Base-by-base conservation (phyloP, 331 rosid genomes). In the Malus hybrid region DNA sequence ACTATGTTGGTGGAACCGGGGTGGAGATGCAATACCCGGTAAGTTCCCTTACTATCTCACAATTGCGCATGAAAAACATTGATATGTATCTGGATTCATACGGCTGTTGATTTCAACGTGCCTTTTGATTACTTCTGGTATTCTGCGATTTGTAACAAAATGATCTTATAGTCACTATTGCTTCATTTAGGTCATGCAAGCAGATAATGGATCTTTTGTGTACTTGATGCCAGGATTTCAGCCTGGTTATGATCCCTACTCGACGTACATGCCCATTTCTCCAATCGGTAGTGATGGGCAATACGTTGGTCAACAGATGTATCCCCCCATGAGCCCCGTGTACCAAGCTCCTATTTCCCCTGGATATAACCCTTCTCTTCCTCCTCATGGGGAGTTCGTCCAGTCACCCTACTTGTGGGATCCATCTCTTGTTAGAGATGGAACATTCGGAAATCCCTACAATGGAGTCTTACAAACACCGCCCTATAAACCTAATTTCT, bases 171-270 rank as follows among this genome's bases (percentile, higher is more conserved):
- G 58, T 73, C 68, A 73, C 77, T 39, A 16, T 73, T 80, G 71
- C 71, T 74, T 75, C 78, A 68, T 83, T 81, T 87, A 91, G 97
- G 96, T 89, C 86, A 63, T 86, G 90, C 97, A 86, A 85, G 91
- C 93, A 75, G 97, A 91, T 88, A 87, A 85, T 82, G 95, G 93
- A 77, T 89, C 93, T 80, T 86, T 82, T 83, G 88, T 80, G 84
- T 89, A 88, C 82, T 66, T 91, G 83, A 82, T 89, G 89, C 93
- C 93, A 68, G 96, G 96, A 77, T 84, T 48, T 75, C 89, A 88
- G 85, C 82, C 96, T 75, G 87, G 90, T 36, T 81, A 81, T 32
- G 80, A 80, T 75, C 68, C 77, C 82, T 86, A 84, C 79, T 11
- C 84, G 50, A 63, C 89, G 12, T 87, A 85, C 75, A 48, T 72